Evolutionary conservation across 768 basidiomycete species (phyloP).

Genomic region (Exidia glandulosa): DNA sequence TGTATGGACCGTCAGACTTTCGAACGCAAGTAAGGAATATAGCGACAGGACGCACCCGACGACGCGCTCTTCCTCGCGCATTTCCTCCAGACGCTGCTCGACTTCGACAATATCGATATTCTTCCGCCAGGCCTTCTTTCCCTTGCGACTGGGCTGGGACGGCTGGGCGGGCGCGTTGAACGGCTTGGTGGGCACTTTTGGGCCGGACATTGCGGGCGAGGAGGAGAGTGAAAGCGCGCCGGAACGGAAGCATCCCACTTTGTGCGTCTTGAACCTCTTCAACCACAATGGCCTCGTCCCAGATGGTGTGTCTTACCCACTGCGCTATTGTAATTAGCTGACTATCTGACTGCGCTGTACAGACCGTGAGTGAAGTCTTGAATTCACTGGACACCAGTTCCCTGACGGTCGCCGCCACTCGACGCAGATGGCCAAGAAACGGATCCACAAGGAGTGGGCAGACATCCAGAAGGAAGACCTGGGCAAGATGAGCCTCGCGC

Average conservation of each 20-base stretch:
- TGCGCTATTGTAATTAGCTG: no score
- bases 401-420: not conserved
- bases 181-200: not conserved
- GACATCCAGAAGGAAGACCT: slow-evolving; percentile 78
- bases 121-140: slow-evolving; percentile 88
- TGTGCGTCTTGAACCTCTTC: not conserved
- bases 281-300: no score
- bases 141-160: slow-evolving; percentile 66
- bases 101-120: slow-evolving; percentile 78
- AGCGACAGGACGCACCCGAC: slow-evolving; percentile 45
- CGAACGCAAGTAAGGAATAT: not conserved
- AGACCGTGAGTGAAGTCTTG: no score
- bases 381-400: no score
- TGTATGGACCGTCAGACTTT: slow-evolving; percentile 20
- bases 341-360: no score
- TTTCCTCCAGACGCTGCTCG: slow-evolving; percentile 61
- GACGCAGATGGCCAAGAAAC: slow-evolving; percentile 58
- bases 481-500: slow-evolving; percentile 57
- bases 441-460: slow-evolving; percentile 72
- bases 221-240: not conserved
- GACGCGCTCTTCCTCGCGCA: slow-evolving; percentile 71
- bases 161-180: slow-evolving; percentile 22
- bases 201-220: not conserved
- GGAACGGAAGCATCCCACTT: no score
- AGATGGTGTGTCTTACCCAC: no score